Evolutionary conservation across 2,329 filamentous ascomycete species (phyloP), one percentile per base, ranked within the genome.

Genomic region (Cladosporium sphaerospermum): DNA sequence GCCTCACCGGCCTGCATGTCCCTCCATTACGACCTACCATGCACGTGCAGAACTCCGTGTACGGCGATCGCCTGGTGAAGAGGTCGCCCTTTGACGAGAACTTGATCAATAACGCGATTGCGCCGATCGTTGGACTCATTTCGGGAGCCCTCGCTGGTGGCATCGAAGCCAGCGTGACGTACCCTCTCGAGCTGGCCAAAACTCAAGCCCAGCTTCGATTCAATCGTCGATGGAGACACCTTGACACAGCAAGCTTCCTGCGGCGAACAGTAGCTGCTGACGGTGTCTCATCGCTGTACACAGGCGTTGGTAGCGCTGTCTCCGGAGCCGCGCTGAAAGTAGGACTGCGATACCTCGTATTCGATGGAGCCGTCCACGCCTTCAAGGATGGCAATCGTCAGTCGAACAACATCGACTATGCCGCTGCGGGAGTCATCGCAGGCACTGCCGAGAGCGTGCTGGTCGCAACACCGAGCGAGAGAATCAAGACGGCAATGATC

Each of bases 101-200:
- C 3, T 16, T 51, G 13, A 8, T 51, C 6, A 43, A 39, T 16
- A 44, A 43, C 39, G 31, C 47, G 13, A 37, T 51, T 16, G 34
- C 55, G 3, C 55, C 57, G 49, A 43, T 59, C 68, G 67, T 77
- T 10, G 79, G 77, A 0, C 64, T 81, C 1, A 57, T 77, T 13
- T 69, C 78, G 1, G 78, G 78, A 32, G 77, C 73, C 13, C 58
- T 78, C 9, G 79, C 77, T 4, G 79, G 78, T 13, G 75, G 70
- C n/a, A 67, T 78, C 9, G 78, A 81, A 62, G 76, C 78, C 4
- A 69, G 73, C 3, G 65, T 73, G n/a, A 81, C 78, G 3, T 68
- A 68, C 50, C 66, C 67, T 2, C 64, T 67, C 42, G 65, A 68
- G 52, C 66, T 64, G 43, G 64, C 64, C 42, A 69, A 69, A 58